Evolutionary conservation across 495 filamentous ascomycete species (phyloP), one percentile per base, ranked within the genome.

Genomic region (Hyaloscypha hepaticicola): DNA sequence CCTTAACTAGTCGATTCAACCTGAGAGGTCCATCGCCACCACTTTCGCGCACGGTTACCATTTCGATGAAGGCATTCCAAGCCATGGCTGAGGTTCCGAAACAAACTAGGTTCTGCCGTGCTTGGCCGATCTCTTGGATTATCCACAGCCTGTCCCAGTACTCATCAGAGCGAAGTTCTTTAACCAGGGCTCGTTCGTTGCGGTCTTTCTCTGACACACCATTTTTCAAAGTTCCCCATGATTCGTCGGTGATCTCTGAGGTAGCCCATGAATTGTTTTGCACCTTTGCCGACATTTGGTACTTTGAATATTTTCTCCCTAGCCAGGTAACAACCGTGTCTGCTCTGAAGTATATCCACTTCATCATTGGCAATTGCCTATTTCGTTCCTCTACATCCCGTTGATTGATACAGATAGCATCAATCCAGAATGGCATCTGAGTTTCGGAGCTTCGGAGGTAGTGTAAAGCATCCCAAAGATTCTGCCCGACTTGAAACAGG

Each of bases 101-200:
- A 25, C 61, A 63, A 26, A 63, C 61, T 29, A 27, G 19, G 6
- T 33, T 27, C 14, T 53, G 21, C 5, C 19, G 7, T 19, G 61
- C 14, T 33, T 31, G 38, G 31, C 31, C 31, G 31, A 34, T 34
- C 31, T 34, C 31, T 34, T 34, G 31, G 12, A 34, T 34, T 34
- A 63, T 56, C 61, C 61, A 63, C 9, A 63, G 50, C 14, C 61
- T n/a, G n/a, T 58, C 33, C 61, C 61, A 63, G 29, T 63, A 63
- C 3, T 21, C 50, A 29, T 63, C 61, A 6, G 49, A 24, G 26
- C 45, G 21, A 2, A 63, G 27, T 8, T 63, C 50, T 6, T 26
- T n/a, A 19, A 63, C 61, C 49, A 63, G 58, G 5, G 12, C 61
- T 14, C 21, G 26, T 29, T 63, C 61, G 3, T 26, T 25, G 27